Evolutionary conservation across 352 stramenopile species (phyloP), one percentile per base, ranked within the genome.

Genomic region (Phytophthora sp.): DNA sequence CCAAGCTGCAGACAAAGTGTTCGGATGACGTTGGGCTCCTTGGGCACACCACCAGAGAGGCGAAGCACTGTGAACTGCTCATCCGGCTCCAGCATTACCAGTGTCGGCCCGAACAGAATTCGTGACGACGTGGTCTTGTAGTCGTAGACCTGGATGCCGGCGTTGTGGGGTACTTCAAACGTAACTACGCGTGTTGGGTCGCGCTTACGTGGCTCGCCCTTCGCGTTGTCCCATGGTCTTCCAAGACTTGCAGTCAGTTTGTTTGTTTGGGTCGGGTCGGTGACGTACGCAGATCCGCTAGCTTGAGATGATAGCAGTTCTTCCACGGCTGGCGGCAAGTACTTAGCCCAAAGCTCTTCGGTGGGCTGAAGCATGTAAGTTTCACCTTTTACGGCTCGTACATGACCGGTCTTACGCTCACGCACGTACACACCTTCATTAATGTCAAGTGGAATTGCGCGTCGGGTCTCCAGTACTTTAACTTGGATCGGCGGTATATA

Each of bases 291-390:
- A 4, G 80, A 87, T 0, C 83, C 83, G 17, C 70, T 61, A 4
- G 66, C 70, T 52, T 92, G 82, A 10, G 78, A 79, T 10, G 62
- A 66, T 6, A 94, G 60, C 4, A 92, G 62, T 48, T 89, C 76
- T 38, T 92, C 81, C 18, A 94, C 76, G 30, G 90, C 81, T 5
- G 76, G 76, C 1, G 77, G 62, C 28, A 94, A 28, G 23, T 77
- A 73, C 60, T 94, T 94, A 12, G 69, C 32, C 85, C 83, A 94
- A 5, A 94, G 69, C 39, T 92, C 79, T 39, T 94, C 85, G 0
- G 81, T 92, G 5, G 85, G 79, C 54, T 94, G 76, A 1, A 94
- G 72, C 85, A 94, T 94, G 69, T 92, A 92, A 12, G 85, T 94
- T 31, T 89, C 70, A 3, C 85, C 85, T 37, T 87, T 89, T 24